Base-by-base conservation (phyloP, 78 protist genomes). In the Pelomyxa schiedti region DNA sequence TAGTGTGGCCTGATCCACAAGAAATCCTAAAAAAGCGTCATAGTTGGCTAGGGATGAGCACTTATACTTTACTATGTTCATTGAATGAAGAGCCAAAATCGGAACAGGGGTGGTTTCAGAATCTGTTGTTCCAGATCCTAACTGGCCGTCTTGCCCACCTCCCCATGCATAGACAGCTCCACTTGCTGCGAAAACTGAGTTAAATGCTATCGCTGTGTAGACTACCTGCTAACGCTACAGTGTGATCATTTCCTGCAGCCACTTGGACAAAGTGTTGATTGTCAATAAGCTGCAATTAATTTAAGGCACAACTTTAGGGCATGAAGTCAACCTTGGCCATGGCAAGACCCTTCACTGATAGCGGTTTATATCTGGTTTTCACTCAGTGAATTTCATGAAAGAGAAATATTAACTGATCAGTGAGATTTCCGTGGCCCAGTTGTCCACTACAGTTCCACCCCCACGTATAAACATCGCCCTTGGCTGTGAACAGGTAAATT, bases 1-100 rank as follows among this genome's bases (percentile, higher is more conserved):
- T 7, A 30, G 69, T 66, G 69, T 66, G 69, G 29, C 69, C 69
- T 36, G 38, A 66, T 8, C 69, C 69, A 36, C 58, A 47, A 16
- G 58, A 47, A 47, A 47, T 16, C 58, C 58, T 47, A 16, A n/a
- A n/a, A n/a, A 47, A 47, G 58, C 16, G 58, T 16, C 16, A 16
- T 47, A 24, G 58, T 16, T 47, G 58, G 58, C 58, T 47, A n/a
- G n/a, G n/a, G n/a, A n/a, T n/a, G n/a, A n/a, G n/a, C n/a, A n/a
- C n/a, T n/a, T n/a, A n/a, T n/a, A n/a, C n/a, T n/a, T n/a, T n/a
- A n/a, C n/a, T n/a, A n/a, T n/a, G n/a, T 47, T 47, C 16, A 24
- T 16, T 16, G 58, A 47, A 16, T 47, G 58, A 16, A 47, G 58
- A 16, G 32, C 58, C 32, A 47, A 16, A 16, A 47, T 16, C 32